phyloP scores from a whole-genome alignment of 148 eudicot species.

The Talinum fruticosum region DNA sequence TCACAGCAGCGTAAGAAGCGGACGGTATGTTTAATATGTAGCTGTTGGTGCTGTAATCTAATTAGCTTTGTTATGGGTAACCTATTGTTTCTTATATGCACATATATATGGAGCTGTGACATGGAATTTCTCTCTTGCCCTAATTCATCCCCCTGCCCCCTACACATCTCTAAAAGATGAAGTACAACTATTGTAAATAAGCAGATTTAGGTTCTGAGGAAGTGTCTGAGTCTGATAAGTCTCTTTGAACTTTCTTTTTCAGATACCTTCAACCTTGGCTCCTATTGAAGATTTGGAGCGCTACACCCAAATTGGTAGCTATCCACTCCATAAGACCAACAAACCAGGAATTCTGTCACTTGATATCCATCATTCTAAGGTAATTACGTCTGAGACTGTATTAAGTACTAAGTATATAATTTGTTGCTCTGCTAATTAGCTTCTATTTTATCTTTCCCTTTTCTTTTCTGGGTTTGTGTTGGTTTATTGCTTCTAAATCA shows the following conservation, averaged over 20 bases:
- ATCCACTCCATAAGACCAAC: conserved; percentile 88
- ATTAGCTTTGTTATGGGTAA: background rate
- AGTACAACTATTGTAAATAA: background rate
- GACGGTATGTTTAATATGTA: conserved; percentile 45
- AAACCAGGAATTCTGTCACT: conserved; percentile 88
- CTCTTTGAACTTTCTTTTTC: conserved; percentile 13
- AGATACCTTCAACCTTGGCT: conserved; percentile 88
- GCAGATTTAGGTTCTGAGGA: background rate
- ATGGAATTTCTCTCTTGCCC: background rate
- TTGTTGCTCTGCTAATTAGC: too few relatives aligned
- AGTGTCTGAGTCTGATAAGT: background rate
- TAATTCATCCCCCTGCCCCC: background rate
- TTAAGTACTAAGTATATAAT: background rate
- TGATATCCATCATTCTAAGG: conserved; percentile 77
- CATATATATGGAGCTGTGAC: background rate
- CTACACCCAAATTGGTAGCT: conserved; percentile 75
- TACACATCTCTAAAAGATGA: background rate
- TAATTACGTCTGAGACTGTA: conserved; percentile 16
- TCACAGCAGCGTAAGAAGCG: conserved; percentile 87
- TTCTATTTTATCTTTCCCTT: background rate
- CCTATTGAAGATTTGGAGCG: conserved; percentile 69
- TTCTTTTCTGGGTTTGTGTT: background rate
- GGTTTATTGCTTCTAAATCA: background rate
- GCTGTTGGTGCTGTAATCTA: background rate
- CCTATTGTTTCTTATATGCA: background rate